phyloP scores from a whole-genome alignment of 192 early-diverging fungal species.

The Geosiphon pyriformis region DNA sequence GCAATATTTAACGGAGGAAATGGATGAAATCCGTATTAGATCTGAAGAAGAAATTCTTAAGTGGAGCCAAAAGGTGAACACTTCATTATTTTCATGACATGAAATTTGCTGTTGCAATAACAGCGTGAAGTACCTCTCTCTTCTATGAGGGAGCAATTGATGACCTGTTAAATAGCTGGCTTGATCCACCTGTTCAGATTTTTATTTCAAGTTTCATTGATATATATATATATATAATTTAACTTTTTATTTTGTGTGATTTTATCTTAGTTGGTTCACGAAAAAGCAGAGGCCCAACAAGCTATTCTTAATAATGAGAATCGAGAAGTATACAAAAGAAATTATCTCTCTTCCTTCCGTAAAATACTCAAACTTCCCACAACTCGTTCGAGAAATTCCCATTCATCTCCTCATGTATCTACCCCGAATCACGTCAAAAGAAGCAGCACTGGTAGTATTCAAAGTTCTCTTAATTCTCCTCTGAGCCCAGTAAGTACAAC shows the following conservation, averaged over 20 bases:
- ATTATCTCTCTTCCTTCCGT: conserved; percentile 49
- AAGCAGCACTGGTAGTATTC: conserved; percentile 1
- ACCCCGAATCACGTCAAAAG: conserved; percentile 11
- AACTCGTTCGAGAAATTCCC: conserved; percentile 20
- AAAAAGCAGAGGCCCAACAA: conserved; percentile 8
- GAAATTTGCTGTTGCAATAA: background rate
- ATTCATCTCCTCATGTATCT: conserved; percentile 13
- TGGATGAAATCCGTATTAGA: conserved; percentile 50
- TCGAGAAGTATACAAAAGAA: conserved; percentile 40
- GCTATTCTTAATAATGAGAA: conserved; percentile 30
- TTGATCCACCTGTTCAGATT: no score
- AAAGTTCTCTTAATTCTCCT: conserved; percentile 26
- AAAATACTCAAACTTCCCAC: conserved; percentile 44
- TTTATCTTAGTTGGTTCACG: conserved; percentile 1
- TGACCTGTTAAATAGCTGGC: no score
- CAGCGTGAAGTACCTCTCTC: no score
- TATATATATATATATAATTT: no score
- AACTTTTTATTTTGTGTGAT: no score
- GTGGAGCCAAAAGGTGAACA: conserved; percentile 61
- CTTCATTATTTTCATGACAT: background rate
- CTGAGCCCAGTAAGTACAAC: conserved; percentile 21
- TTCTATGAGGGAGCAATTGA: no score
- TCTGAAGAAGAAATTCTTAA: conserved; percentile 59
- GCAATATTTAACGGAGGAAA: conserved; percentile 62
- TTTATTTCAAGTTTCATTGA: no score